These are phyloP conservation scores for Candolleomyces efflorescens DNA, from an alignment of 768 basidiomycete species.

Conservation along the genomic window DNA sequence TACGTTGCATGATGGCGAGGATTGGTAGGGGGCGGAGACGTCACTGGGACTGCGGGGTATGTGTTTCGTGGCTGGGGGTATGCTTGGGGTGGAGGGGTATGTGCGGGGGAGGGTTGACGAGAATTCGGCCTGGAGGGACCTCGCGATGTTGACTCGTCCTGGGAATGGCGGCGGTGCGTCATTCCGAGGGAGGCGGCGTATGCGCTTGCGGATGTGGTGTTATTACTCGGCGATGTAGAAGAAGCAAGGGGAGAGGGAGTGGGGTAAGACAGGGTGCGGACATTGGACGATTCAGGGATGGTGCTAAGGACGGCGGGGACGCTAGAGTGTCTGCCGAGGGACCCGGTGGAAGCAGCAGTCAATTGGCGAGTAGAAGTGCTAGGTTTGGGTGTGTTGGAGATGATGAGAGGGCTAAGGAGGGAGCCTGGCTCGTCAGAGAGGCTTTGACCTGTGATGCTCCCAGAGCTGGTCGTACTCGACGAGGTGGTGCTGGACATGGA, in stretches of 20 bases:
- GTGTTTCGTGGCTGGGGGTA: background rate
- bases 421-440: constrained; percentile 42
- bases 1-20: too few relatives aligned
- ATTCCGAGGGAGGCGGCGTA: constrained; percentile 13
- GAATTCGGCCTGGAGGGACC: background rate
- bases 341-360: constrained; percentile 9
- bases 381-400: constrained; percentile 30
- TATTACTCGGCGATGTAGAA: too few relatives aligned
- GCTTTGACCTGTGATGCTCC: constrained; percentile 14
- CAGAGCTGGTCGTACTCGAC: too few relatives aligned
- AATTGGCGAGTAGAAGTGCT: constrained; percentile 15
- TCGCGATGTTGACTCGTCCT: background rate
- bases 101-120: background rate
- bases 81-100: constrained; percentile 12
- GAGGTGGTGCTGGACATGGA: constrained; percentile 17
- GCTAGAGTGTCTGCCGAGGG: constrained; percentile 26
- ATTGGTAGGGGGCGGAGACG: constrained; percentile 6
- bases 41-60: too few relatives aligned
- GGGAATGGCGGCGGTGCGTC: constrained; percentile 14
- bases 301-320: constrained; percentile 33
- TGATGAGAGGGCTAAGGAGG: constrained; percentile 43
- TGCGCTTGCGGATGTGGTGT: constrained; percentile 7
- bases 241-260: background rate
- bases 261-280: background rate
- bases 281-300: constrained; percentile 29